Base-by-base conservation (phyloP, 2,329 filamentous ascomycete species). In the Xylaria sp. region DNA sequence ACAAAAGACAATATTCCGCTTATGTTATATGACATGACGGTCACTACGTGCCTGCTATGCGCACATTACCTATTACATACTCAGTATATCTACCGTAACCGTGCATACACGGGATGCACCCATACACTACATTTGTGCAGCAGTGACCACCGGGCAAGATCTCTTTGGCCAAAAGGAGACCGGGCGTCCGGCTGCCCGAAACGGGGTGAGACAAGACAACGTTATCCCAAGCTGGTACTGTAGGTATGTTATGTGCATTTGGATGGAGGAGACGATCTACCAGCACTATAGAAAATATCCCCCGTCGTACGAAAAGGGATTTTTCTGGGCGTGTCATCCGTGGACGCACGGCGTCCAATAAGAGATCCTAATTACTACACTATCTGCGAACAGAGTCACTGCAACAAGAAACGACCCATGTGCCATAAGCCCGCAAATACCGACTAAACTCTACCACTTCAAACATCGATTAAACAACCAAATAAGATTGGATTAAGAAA, bases 291-390 rank as follows among this genome's bases (percentile, higher is more conserved):
- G n/a, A 58, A 62, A 18, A 8, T 18, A 67, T 52, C 54, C 59
- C 28, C 28, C 41, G 49, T 54, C 58, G 52, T 49, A 55, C 36
- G 49, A 31, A 15, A 15, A 31, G 46, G 20, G 20, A 39, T 61
- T 23, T 3, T 51, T 41, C 46, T n/a, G 31, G 55, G 61, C 28
- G 28, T 60, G 49, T 65, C 60, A 59, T 56, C 49, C 61, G 61
- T 51, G 20, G 54, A 36, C 55, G 39, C 59, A 62, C 33, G 33
- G 36, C 36, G 36, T 46, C 57, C 52, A 51, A 25, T 23, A 23
- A 51, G 36, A 49, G 39, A 52, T n/a, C 39, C 10, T 13, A 43
- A 9, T 36, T 39, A 28, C 15, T 33, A 13, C 28, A 28, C 25
- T 28, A 28, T 28, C 25, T 25, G 25, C 25, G 25, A 25, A 25